phyloP scores from a whole-genome alignment of 208 protist genomes.

The Leishmania braziliensis region DNA sequence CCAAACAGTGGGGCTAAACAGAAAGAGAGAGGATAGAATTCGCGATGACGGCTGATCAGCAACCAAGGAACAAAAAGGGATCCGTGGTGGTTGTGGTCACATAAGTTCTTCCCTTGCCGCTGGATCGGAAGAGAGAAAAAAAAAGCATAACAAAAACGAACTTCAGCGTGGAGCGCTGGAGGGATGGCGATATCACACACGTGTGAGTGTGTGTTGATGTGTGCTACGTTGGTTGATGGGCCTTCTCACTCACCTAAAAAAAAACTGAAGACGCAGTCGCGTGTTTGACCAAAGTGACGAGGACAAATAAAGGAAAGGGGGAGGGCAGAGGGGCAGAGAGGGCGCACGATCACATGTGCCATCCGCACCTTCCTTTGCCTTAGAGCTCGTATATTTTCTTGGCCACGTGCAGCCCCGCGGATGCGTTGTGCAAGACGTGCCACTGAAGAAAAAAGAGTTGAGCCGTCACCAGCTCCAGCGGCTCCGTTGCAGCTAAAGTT shows the following conservation, averaged over 20 bases:
- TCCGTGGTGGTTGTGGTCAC: not conserved
- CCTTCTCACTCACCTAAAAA: not conserved
- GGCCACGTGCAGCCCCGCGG: not conserved
- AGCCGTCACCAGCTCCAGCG: slow-evolving; percentile 14
- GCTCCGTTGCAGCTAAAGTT: not conserved
- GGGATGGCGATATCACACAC: not conserved
- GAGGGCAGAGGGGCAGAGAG: not conserved
- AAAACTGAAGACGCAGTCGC: not conserved
- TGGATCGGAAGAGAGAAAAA: not conserved
- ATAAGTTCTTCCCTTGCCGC: not conserved
- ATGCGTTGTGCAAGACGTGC: slow-evolving; percentile 22
- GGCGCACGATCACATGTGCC: not conserved
- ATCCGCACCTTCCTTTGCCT: not conserved
- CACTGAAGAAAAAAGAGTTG: slow-evolving; percentile 33
- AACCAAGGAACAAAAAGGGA: not conserved
- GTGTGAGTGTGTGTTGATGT: not conserved
- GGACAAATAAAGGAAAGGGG: not conserved
- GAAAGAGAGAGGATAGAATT: not conserved
- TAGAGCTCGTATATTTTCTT: not conserved
- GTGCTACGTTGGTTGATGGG: not conserved
- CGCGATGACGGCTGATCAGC: not conserved
- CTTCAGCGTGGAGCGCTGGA: not conserved
- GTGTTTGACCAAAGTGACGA: not conserved
- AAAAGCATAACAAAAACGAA: not conserved
- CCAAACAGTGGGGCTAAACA: not conserved